Conservation (phyloP, 1,284 basidiomycete species). For the Hypsizygus ulmarius region DNA sequence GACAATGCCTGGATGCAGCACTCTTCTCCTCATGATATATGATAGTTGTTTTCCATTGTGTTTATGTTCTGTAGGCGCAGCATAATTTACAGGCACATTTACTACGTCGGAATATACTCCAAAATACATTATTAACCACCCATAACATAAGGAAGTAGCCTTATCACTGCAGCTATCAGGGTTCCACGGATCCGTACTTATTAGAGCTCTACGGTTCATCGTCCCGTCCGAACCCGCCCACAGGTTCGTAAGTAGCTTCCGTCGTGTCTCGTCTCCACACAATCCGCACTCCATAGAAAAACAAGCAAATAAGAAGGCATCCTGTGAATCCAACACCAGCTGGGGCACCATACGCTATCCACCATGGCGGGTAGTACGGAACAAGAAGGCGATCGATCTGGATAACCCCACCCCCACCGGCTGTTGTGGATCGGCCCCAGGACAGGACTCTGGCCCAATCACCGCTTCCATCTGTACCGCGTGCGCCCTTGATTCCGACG, state of each 20-base stretch:
- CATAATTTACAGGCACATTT: constrained; percentile 4
- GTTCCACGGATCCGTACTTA: background rate
- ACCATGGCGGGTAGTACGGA: constrained; percentile 87
- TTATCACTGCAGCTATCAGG: too few species aligned
- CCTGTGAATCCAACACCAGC: constrained; percentile 56
- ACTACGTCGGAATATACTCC: background rate
- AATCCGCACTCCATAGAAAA: constrained; percentile 67
- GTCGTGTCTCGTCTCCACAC: constrained; percentile 71
- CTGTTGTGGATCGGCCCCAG: constrained; percentile 81
- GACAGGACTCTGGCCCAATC: constrained; percentile 78
- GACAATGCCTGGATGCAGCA: too few species aligned
- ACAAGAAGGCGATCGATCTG: constrained; percentile 81
- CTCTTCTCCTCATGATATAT: too few species aligned
- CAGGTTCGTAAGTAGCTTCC: constrained; percentile 82
- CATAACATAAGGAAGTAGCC: constrained; percentile 8
- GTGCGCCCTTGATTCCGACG: constrained; percentile 89
- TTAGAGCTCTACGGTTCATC: constrained; percentile 35
- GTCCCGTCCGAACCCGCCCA: constrained; percentile 71
- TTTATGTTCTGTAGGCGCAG: too few species aligned
- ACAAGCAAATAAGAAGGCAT: constrained; percentile 55
- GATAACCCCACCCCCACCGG: constrained; percentile 81
- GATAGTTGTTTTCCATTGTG: too few species aligned
- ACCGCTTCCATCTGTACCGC: constrained; percentile 66
- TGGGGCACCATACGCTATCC: constrained; percentile 67
- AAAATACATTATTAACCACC: background rate